Evolutionary conservation across 768 basidiomycete genomes (phyloP), one percentile per base, ranked within the genome.

Genomic region (Hypholoma sublateritium): DNA sequence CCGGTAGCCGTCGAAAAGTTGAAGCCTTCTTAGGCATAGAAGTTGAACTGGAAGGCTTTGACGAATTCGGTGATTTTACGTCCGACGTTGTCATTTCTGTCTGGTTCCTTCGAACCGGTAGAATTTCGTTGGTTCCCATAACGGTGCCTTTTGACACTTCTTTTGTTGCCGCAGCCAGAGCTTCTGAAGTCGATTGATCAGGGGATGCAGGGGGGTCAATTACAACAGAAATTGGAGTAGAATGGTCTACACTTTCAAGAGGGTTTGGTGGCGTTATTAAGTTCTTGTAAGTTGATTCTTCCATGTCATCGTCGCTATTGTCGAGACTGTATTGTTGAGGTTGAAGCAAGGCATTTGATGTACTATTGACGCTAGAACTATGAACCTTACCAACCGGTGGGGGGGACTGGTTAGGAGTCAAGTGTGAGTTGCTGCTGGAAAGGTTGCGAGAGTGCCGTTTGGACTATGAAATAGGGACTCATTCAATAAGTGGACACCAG

Each of bases 1-100:
- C 59, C 21, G 77, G 80, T 17, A 86, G 63, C 47, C 77, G 81
- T 24, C 84, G 77, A 65, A 85, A 84, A 0, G 82, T 83, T 1
- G 84, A 80, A 2, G 74, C 62, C 59, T 74, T 82, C 45, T 58
- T 64, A 17, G 59, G 49, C 16, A 59, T 49, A 53, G 63, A 55
- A 58, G 41, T 50, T 5, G 39, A 41, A 5, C 14, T 14, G 42
- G 61, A 45, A 47, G 46, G 45, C 41, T 50, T 50, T 14, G 50
- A 22, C 17, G 44, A 52, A 37, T 35, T 44, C 41, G 41, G 28
- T 28, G 46, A 17, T 25, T 46, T 42, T 22, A 41, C 35, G 16
- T 42, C 34, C 9, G 22, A 16, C n/a, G 53, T 34, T 12, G 41
- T 12, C 35, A 19, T 22, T 24, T 47, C 24, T 36, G 16, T 32